phyloP scores from a whole-genome alignment of 2,329 filamentous ascomycete genomes.

The Microdochium paspali region DNA sequence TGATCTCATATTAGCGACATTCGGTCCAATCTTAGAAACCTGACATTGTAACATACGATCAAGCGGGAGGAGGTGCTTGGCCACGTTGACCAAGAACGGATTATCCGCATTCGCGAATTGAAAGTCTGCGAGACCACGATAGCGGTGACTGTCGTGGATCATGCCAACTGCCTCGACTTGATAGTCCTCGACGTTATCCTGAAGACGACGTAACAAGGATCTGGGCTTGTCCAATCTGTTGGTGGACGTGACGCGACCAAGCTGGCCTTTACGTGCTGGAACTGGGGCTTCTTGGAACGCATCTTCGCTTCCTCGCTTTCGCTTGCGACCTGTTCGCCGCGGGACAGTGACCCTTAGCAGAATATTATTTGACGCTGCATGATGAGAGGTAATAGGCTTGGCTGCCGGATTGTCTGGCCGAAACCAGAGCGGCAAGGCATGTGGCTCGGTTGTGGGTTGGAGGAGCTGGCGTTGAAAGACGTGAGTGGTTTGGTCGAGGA shows the following conservation, averaged over 20 bases:
- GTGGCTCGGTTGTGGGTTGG: background rate
- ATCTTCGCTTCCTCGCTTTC: conserved; percentile 67
- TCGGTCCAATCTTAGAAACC: background rate
- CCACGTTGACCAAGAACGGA: conserved; percentile 61
- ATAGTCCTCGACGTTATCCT: conserved; percentile 62
- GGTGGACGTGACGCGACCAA: conserved; percentile 27
- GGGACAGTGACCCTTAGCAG: conserved; percentile 82
- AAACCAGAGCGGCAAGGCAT: conserved; percentile 58
- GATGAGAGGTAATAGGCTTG: conserved; percentile 69
- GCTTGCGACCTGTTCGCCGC: conserved; percentile 74
- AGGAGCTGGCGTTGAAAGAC: too few relatives aligned
- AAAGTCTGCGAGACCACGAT: conserved; percentile 77
- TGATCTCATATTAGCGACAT: conserved; percentile 8
- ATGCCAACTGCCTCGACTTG: conserved; percentile 60
- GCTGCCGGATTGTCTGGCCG: conserved; percentile 72
- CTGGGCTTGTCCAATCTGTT: conserved; percentile 42
- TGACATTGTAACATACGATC: conserved; percentile 42
- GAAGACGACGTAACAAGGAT: conserved; percentile 51
- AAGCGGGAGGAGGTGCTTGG: conserved; percentile 60
- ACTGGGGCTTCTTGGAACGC: conserved; percentile 41
- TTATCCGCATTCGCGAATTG: conserved; percentile 66
- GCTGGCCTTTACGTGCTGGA: conserved; percentile 6
- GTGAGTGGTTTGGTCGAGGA: too few relatives aligned
- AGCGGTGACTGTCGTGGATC: conserved; percentile 76
- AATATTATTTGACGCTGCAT: conserved; percentile 69